phyloP scores from a whole-genome alignment of 2,329 filamentous ascomycete species.

The Diaporthe vaccinii region DNA sequence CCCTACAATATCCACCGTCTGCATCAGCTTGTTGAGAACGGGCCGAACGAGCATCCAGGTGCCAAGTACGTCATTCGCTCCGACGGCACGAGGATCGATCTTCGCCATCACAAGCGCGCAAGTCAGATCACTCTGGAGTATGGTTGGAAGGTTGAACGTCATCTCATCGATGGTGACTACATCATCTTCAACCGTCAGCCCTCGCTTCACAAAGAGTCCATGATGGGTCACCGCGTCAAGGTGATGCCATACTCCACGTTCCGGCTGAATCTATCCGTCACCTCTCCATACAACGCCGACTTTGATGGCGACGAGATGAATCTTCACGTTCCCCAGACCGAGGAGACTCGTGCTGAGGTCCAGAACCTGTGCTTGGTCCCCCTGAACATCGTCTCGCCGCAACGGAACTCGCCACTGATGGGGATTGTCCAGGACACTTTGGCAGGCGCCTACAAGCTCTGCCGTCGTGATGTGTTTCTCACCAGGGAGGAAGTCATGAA shows the following conservation, averaged over 20 bases:
- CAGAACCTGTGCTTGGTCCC: slow-evolving; percentile 98
- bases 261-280: slow-evolving; percentile 96
- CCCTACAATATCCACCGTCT: slow-evolving; percentile 97
- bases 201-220: slow-evolving; percentile 98
- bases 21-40: slow-evolving; percentile 89
- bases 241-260: slow-evolving; percentile 99
- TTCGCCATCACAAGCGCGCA: slow-evolving; percentile 91
- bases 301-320: slow-evolving; percentile 99
- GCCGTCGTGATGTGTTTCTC: slow-evolving; percentile 90
- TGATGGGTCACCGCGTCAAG: slow-evolving; percentile 98
- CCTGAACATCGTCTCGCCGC: slow-evolving; percentile 96
- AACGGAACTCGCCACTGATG: slow-evolving; percentile 97
- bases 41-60: slow-evolving; percentile 94
- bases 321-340: slow-evolving; percentile 96
- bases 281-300: slow-evolving; percentile 99
- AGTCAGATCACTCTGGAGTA: slow-evolving; percentile 90
- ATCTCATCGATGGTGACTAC: slow-evolving; percentile 94
- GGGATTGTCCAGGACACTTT: slow-evolving; percentile 99
- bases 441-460: slow-evolving; percentile 97
- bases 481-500: slow-evolving; percentile 96
- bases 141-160: slow-evolving; percentile 98
- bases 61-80: slow-evolving; percentile 96
- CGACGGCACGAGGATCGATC: slow-evolving; percentile 93
- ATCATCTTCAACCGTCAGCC: slow-evolving; percentile 99
- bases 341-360: slow-evolving; percentile 96